These are phyloP conservation scores for Skeletonema marinoi DNA, from an alignment of 108 stramenopile genomes.

Conservation along the genomic window DNA sequence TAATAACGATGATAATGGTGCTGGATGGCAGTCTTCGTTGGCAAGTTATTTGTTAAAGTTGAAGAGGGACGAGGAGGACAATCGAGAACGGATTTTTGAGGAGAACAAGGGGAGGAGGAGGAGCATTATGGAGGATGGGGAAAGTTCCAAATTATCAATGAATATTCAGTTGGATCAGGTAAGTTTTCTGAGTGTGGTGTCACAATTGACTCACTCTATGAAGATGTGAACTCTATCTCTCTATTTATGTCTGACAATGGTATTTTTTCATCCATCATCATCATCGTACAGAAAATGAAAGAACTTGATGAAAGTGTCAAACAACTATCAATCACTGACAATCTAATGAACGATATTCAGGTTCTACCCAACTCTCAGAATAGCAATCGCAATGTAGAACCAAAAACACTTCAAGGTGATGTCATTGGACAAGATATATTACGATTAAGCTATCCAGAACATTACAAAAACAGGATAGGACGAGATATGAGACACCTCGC, in stretches of 20 bases:
- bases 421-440: constrained; percentile 13
- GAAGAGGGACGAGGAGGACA: constrained; percentile 44
- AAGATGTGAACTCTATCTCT: too few species aligned
- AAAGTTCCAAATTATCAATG: not conserved
- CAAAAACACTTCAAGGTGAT: not conserved
- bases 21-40: constrained; percentile 8
- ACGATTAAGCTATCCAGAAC: constrained; percentile 55
- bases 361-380: constrained; percentile 3
- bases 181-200: not conserved
- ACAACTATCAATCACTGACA: constrained; percentile 3
- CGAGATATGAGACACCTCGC: constrained; percentile 72
- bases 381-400: not conserved
- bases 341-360: constrained; percentile 26
- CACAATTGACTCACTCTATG: not conserved
- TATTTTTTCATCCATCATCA: not conserved
- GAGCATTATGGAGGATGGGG: not conserved
- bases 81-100: constrained; percentile 8
- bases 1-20: not conserved
- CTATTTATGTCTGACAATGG: not conserved
- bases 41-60: constrained; percentile 29
- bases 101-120: not conserved
- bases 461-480: constrained; percentile 65
- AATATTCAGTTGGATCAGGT: constrained; percentile 38
- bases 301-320: constrained; percentile 41
- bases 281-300: constrained; percentile 26